Evolutionary conservation across 192 early-diverging fungal species (phyloP).

Genomic region (Podila epicladia): DNA sequence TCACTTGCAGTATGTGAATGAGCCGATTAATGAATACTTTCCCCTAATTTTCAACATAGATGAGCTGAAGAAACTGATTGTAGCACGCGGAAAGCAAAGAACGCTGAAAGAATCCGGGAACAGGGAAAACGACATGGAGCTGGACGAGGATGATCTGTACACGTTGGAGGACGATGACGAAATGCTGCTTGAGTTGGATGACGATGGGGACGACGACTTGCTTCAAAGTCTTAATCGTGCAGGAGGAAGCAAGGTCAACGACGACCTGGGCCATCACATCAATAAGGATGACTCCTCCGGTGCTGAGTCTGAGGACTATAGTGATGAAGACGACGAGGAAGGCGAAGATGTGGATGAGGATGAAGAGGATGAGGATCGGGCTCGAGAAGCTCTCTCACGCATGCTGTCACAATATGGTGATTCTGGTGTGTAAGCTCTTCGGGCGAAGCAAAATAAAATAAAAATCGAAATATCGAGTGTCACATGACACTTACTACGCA

Average conservation of each 20-base stretch:
- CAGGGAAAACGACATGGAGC: not conserved
- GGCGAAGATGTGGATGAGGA: not conserved
- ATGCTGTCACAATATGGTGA: conserved; percentile 12
- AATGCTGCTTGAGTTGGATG: not conserved
- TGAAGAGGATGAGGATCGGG: conserved; percentile 18
- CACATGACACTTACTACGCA: not conserved
- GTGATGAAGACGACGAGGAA: conserved; percentile 6
- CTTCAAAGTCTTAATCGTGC: not conserved
- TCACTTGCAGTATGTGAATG: not conserved
- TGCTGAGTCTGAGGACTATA: not conserved
- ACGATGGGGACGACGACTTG: not conserved
- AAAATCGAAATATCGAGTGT: too few species aligned
- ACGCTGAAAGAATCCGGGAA: not conserved
- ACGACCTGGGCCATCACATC: not conserved
- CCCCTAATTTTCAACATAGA: not conserved
- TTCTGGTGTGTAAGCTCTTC: not conserved
- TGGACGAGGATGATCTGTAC: not conserved
- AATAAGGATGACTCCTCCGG: not conserved
- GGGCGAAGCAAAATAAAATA: too few species aligned
- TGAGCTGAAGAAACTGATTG: conserved; percentile 20
- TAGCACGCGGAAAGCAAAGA: conserved; percentile 4
- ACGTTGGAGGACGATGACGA: conserved; percentile 3
- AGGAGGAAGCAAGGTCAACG: not conserved
- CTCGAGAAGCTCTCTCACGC: conserved; percentile 10
- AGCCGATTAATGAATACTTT: not conserved